Base-by-base conservation (phyloP, 2,329 filamentous ascomycete genomes). In the Colletotrichum incanum region DNA sequence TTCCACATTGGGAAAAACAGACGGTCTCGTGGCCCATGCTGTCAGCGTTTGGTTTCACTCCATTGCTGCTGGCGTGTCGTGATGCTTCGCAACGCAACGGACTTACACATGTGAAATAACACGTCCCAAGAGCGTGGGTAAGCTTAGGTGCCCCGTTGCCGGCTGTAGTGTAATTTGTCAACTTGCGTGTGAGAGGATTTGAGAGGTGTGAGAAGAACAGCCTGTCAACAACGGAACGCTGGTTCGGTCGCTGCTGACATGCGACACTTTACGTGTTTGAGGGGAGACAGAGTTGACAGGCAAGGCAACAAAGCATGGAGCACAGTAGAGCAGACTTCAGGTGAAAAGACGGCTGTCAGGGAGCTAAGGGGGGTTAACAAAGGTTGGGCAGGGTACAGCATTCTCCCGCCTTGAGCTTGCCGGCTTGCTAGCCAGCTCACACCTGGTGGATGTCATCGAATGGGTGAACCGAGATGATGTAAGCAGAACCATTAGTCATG, bases 401-500 rank as follows among this genome's bases (percentile, higher is more conserved):
- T n/a, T 4, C 26, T 59, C 5, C 23, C 7, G 26, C 14, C 37
- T 11, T 20, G 9, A 2, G n/a, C 12, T 28, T 26, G 23, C 20
- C 18, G n/a, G 49, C 49, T 26, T 45, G 39, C 14, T 37, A 5
- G 34, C 34, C 34, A 37, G 34, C 34, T 5, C 7, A 5, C 34
- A 37, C 34, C 11, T 37, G 28, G 28, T 31, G 28, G 2, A 31
- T 31, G 28, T 31, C 28, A 31, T 31, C 28, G 28, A 31, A 3
- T 31, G 28, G 28, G 28, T 6, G 20, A 9, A 7, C 5, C 5
- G 20, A 37, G 45, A 23, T 64, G 65, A 64, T 31, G 28, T 63
- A 72, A 72, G 65, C 65, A 16, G 12, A 9, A 20, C 43, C n/a
- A 60, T 72, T 72, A 72, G 69, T 72, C 65, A 72, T 37, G 7